phyloP scores from a whole-genome alignment of 257 asterid species.

The Linaria vulgaris region DNA sequence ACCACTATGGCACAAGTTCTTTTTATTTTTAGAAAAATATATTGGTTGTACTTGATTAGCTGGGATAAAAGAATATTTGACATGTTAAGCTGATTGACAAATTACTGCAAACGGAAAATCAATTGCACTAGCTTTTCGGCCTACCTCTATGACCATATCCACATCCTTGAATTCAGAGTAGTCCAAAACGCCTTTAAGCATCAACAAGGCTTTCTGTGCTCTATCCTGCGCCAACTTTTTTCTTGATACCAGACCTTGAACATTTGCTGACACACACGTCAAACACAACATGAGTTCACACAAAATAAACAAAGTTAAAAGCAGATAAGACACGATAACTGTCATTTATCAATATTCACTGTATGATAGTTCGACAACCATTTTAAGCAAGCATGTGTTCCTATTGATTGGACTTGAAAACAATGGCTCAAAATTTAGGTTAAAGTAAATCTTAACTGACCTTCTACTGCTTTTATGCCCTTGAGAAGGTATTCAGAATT shows the following conservation, averaged over 20 bases:
- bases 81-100: too few species aligned
- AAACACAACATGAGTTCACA: conserved; percentile 18
- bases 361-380: conserved; percentile 15
- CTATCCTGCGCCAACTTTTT: conserved; percentile 65
- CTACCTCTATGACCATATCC: conserved; percentile 97
- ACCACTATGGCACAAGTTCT: too few species aligned
- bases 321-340: background rate
- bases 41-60: too few species aligned
- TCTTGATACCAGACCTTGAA: conserved; percentile 72
- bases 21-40: too few species aligned
- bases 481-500: conserved; percentile 79
- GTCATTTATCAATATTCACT: conserved; percentile 14
- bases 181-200: conserved; percentile 79
- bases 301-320: conserved; percentile 7
- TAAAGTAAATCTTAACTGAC: conserved; percentile 41
- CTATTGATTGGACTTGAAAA: conserved; percentile 16
- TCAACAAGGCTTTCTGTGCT: conserved; percentile 66
- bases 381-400: background rate
- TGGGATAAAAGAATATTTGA: too few species aligned
- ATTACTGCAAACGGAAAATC: background rate
- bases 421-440: conserved; percentile 7
- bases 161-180: conserved; percentile 81
- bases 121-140: conserved; percentile 15
- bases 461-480: conserved; percentile 79
- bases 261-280: conserved; percentile 54